These are phyloP conservation scores for Amanita fuliginea DNA, from an alignment of 768 basidiomycete species.

Conservation along the genomic window DNA sequence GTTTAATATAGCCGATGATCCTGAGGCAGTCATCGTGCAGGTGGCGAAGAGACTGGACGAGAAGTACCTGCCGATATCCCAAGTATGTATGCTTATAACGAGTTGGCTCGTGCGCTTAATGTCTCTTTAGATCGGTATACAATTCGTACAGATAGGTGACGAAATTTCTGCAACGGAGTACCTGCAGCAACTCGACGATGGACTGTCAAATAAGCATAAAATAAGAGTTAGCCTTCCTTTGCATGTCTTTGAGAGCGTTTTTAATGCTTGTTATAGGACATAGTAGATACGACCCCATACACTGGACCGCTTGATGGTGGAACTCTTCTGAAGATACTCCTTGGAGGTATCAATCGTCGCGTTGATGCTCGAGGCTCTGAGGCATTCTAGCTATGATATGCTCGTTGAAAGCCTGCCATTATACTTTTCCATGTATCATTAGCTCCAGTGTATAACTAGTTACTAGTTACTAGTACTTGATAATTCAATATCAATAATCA, in stretches of 20 bases:
- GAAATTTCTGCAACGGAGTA: conserved; percentile 26
- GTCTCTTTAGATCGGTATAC: conserved; percentile 44
- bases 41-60: conserved; percentile 40
- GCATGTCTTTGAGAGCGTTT: too few species aligned
- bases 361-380: conserved; percentile 9
- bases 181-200: conserved; percentile 48
- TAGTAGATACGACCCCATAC: conserved; percentile 61
- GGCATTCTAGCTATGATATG: background rate
- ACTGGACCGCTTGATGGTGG: conserved; percentile 30
- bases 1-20: conserved; percentile 35
- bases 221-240: conserved; percentile 25
- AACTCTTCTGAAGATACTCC: conserved; percentile 46
- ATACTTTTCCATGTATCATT: background rate
- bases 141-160: conserved; percentile 65
- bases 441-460: background rate
- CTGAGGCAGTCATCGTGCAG: conserved; percentile 33
- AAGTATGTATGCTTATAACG: conserved; percentile 23
- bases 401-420: too few species aligned
- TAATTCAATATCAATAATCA: too few species aligned
- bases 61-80: conserved; percentile 37
- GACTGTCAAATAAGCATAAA: conserved; percentile 26
- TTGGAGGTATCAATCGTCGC: conserved; percentile 55
- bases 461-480: too few species aligned
- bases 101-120: background rate
- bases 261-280: conserved; percentile 31